These are phyloP conservation scores for Botrytis galanthina DNA, from an alignment of 2,329 filamentous ascomycete genomes.

Conservation along the genomic window DNA sequence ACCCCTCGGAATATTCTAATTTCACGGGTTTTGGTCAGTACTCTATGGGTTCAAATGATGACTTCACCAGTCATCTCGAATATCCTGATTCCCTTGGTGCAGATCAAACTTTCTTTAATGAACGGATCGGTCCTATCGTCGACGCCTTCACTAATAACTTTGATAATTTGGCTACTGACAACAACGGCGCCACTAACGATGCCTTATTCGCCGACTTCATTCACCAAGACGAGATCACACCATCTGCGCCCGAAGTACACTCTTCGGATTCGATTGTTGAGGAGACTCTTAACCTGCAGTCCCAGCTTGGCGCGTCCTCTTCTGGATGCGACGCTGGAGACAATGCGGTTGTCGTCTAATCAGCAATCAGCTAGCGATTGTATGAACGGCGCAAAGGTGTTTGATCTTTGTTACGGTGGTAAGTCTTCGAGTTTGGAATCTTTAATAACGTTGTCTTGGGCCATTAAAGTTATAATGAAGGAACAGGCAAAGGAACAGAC, in stretches of 20 bases:
- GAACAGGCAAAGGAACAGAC: slow-evolving; percentile 27
- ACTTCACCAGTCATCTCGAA: slow-evolving; percentile 57
- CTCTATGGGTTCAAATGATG: slow-evolving; percentile 62
- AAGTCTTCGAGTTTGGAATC: slow-evolving; percentile 35
- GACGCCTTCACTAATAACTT: slow-evolving; percentile 62
- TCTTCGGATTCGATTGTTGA: slow-evolving; percentile 40
- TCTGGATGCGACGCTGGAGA: slow-evolving; percentile 70
- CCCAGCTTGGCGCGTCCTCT: slow-evolving; percentile 71
- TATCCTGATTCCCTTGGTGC: slow-evolving; percentile 65
- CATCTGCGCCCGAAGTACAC: slow-evolving; percentile 37
- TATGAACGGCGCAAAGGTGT: slow-evolving; percentile 34
- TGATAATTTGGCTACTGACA: slow-evolving; percentile 65
- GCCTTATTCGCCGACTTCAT: slow-evolving; percentile 51
- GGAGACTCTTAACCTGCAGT: slow-evolving; percentile 67
- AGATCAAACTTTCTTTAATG: slow-evolving; percentile 76
- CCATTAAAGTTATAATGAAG: slow-evolving; percentile 34
- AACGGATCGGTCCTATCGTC: slow-evolving; percentile 72
- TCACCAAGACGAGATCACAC: slow-evolving; percentile 47
- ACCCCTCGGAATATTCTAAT: slow-evolving; percentile 48
- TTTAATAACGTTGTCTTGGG: slow-evolving; percentile 39
- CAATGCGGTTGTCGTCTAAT: slow-evolving; percentile 69
- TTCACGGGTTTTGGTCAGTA: slow-evolving; percentile 48
- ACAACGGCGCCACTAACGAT: slow-evolving; percentile 52
- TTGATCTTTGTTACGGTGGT: slow-evolving; percentile 29
- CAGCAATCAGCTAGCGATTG: slow-evolving; percentile 37